Percentiles rank a stretch among this genome's conserved stretches.
phyloP scores from a whole-genome alignment of 1,284 basidiomycete genomes.

The Irpex sp. region DNA sequence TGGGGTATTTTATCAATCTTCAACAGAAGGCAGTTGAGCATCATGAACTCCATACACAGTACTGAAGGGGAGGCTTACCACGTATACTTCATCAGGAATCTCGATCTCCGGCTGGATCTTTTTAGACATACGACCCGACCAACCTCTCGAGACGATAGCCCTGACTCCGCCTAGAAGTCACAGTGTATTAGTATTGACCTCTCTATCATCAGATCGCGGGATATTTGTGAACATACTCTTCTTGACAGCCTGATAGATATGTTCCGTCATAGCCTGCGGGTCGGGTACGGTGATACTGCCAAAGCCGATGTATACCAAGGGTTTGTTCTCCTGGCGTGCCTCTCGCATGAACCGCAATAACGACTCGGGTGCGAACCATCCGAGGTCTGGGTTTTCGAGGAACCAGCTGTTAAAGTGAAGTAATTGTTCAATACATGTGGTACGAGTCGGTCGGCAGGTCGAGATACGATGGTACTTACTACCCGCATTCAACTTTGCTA shows the following conservation, averaged over 20 bases:
- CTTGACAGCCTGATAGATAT: slow-evolving; percentile 61
- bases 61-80: slow-evolving; percentile 16
- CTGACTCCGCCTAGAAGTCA: slow-evolving; percentile 45
- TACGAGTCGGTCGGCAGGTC: not conserved
- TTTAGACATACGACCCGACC: slow-evolving; percentile 57
- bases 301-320: slow-evolving; percentile 75
- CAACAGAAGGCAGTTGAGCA: slow-evolving; percentile 10
- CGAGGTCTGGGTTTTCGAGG: slow-evolving; percentile 54
- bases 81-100: slow-evolving; percentile 39
- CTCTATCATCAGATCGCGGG: not conserved
- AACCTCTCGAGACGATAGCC: slow-evolving; percentile 75
- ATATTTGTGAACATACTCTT: slow-evolving; percentile 45
- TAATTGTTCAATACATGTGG: not conserved
- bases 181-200: not conserved
- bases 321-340: slow-evolving; percentile 51
- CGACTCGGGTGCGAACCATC: slow-evolving; percentile 51
- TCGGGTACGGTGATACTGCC: slow-evolving; percentile 71
- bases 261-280: slow-evolving; percentile 56
- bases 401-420: slow-evolving; percentile 43
- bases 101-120: slow-evolving; percentile 31
- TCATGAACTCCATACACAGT: not conserved
- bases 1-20: slow-evolving; percentile 69
- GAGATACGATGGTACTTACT: slow-evolving; percentile 29
- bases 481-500: slow-evolving; percentile 58
- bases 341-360: slow-evolving; percentile 51